phyloP scores from a whole-genome alignment of 805 yeast species.

The Blastobotrys mokoenaii region DNA sequence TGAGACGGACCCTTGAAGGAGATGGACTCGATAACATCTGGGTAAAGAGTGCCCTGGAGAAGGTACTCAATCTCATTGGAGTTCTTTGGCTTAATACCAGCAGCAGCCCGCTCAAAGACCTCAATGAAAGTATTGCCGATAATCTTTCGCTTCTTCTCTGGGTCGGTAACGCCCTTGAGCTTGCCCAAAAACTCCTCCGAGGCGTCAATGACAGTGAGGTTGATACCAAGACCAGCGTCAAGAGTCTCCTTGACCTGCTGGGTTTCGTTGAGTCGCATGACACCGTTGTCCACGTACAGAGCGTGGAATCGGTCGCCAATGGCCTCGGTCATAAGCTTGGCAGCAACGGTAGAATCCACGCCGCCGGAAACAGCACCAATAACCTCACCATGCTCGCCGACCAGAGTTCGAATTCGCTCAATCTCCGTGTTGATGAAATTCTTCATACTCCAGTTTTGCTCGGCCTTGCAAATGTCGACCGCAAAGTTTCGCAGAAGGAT shows the following conservation, averaged over 20 bases:
- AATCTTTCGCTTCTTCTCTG: constrained; percentile 97
- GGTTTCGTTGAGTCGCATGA: constrained; percentile 92
- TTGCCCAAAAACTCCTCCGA: constrained; percentile 78
- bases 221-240: constrained; percentile 88
- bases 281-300: constrained; percentile 95
- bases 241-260: constrained; percentile 79
- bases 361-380: constrained; percentile 99
- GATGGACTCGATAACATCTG: constrained; percentile 96
- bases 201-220: constrained; percentile 91
- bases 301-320: constrained; percentile 99
- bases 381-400: constrained; percentile 97
- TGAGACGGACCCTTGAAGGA: constrained; percentile 99
- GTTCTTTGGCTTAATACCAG: constrained; percentile 69
- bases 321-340: constrained; percentile 95
- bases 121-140: constrained; percentile 97
- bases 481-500: constrained; percentile 86
- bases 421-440: constrained; percentile 96
- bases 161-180: constrained; percentile 92
- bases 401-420: constrained; percentile 78
- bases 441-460: constrained; percentile 94
- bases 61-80: constrained; percentile 88
- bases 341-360: constrained; percentile 98
- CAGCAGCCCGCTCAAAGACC: constrained; percentile 94
- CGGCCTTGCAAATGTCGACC: constrained; percentile 76
- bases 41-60: constrained; percentile 95